These are phyloP conservation scores for Cerrena zonata DNA, from an alignment of 1,284 basidiomycete genomes.

Conservation along the genomic window DNA sequence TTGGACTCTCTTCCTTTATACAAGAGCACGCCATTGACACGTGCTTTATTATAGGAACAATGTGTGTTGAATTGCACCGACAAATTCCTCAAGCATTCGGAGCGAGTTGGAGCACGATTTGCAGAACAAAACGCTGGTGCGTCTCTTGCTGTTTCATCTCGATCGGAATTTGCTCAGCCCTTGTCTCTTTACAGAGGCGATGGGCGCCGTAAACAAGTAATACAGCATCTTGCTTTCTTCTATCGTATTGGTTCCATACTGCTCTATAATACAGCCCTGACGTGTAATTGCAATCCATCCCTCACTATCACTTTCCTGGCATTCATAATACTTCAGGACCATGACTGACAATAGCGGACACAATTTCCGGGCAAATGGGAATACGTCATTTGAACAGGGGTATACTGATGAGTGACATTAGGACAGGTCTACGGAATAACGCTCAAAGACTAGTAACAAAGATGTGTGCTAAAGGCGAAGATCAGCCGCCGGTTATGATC, in stretches of 20 bases:
- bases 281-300: conserved; percentile 2
- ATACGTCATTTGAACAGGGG: background rate
- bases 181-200: conserved; percentile 25
- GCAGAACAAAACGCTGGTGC: conserved; percentile 84
- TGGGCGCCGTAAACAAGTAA: conserved; percentile 18
- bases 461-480: background rate
- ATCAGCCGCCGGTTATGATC: too few relatives aligned
- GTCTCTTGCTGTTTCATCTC: conserved; percentile 22
- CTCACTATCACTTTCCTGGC: background rate
- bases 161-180: conserved; percentile 1
- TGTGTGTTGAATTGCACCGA: conserved; percentile 75
- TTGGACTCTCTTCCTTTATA: background rate
- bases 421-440: background rate
- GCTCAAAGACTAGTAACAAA: background rate
- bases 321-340: too few relatives aligned
- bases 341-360: background rate
- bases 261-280: conserved; percentile 8
- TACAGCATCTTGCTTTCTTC: background rate
- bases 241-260: background rate
- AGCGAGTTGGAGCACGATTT: conserved; percentile 88
- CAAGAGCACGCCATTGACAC: conserved; percentile 2
- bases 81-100: conserved; percentile 97
- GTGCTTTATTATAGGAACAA: conserved; percentile 46
- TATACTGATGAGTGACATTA: background rate
- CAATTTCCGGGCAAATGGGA: background rate